Evolutionary conservation across 805 yeast species (phyloP), one percentile per base, ranked within the genome.

Genomic region (Barnettozyma populi): DNA sequence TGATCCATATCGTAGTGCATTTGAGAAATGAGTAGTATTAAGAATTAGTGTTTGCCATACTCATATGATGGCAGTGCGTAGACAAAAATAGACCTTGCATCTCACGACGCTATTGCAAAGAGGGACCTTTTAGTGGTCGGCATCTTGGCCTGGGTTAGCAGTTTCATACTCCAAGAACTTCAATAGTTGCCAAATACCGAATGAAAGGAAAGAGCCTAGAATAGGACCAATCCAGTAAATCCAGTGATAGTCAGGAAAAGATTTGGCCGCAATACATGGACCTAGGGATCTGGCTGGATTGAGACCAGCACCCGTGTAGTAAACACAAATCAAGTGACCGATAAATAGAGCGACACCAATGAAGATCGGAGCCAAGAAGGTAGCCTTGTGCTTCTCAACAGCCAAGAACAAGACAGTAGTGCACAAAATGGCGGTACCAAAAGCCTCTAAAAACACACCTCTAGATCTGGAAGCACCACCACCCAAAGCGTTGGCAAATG

Each of bases 271-370:
- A 51, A 87, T 72, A 64, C 82, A 77, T 45, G 96, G 95, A 62
- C 96, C 96, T 48, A 88, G 77, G 31, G 87, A 72, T 74, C 96
- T 81, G 41, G 96, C 96, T 49, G 96, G 96, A 76, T 88, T 88
- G 62, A 87, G 73, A 64, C 96, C 96, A 36, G 95, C 95, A 65
- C 96, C 96, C 44, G 95, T 86, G 73, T 78, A 84, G 77, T 76
- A 84, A 48, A 89, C 86, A 63, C 85, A 78, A 57, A 86, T 75
- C 73, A 88, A 78, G 66, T 88, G 95, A 43, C 84, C 95, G 58
- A 87, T 71, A 72, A 88, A 84, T 57, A 88, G 74, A 25, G 95
- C 78, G 47, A 88, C 66, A 66, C 96, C 96, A 68, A 88, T 88
- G 62, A 76, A 86, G 51, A 86, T 74, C 49, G 96, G 94, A 45